phyloP scores from a whole-genome alignment of 352 stramenopile species.

The Peronospora farinosa region DNA sequence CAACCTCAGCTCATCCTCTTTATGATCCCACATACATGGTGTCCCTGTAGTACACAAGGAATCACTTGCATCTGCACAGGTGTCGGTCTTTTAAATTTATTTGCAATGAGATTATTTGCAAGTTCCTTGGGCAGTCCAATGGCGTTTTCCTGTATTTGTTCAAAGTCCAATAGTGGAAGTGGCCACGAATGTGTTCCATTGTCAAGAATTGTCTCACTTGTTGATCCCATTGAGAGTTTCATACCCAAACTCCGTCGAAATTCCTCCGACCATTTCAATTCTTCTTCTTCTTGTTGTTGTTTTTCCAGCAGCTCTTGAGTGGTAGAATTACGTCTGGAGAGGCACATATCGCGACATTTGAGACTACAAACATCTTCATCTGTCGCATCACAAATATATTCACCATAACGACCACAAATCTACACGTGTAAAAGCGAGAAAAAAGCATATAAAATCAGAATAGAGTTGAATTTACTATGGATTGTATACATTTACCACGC shows the following conservation, averaged over 20 bases:
- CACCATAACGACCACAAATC: constrained; percentile 67
- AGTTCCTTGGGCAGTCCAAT: constrained; percentile 28
- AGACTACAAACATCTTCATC: constrained; percentile 82
- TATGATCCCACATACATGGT: constrained; percentile 29
- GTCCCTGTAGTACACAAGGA: constrained; percentile 36
- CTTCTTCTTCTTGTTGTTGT: neutral
- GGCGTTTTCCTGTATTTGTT: constrained; percentile 21
- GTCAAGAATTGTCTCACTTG: neutral
- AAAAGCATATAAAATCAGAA: neutral
- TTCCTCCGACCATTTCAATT: constrained; percentile 5
- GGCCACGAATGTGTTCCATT: constrained; percentile 1
- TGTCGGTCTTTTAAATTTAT: constrained; percentile 39
- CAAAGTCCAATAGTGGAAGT: constrained; percentile 21
- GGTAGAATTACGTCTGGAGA: constrained; percentile 3
- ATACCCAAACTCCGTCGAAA: constrained; percentile 37
- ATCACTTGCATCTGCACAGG: constrained; percentile 76
- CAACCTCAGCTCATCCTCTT: neutral
- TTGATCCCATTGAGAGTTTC: constrained; percentile 3
- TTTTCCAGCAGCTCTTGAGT: neutral
- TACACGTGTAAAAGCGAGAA: constrained; percentile 9
- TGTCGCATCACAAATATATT: constrained; percentile 75
- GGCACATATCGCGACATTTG: constrained; percentile 55
- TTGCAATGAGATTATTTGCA: constrained; percentile 31
- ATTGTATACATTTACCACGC: no score
- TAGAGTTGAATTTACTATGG: no score